These are phyloP conservation scores for Parasitella parasitica DNA, from an alignment of 371 early-diverging fungal species.

Conservation along the genomic window DNA sequence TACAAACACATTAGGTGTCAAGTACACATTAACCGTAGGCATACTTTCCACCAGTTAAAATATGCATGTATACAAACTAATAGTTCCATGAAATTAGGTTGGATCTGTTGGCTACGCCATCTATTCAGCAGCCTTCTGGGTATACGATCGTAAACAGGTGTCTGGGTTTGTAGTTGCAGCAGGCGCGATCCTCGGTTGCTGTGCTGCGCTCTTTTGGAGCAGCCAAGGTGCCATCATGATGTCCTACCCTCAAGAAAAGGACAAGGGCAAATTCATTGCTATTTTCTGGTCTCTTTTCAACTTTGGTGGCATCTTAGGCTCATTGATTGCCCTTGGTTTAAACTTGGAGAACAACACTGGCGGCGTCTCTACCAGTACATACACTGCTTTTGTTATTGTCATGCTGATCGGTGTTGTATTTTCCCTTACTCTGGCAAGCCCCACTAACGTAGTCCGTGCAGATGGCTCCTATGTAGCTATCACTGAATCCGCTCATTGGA, in stretches of 20 bases:
- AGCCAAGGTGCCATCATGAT: constrained; percentile 73
- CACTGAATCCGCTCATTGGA: constrained; percentile 47
- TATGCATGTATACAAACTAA: neutral
- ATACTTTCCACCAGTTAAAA: no score
- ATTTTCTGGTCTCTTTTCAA: constrained; percentile 84
- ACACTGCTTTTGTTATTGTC: constrained; percentile 66
- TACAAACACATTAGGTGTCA: constrained; percentile 60
- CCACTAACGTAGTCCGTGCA: constrained; percentile 54
- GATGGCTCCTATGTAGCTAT: constrained; percentile 66
- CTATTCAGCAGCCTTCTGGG: constrained; percentile 56
- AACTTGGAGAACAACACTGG: constrained; percentile 52
- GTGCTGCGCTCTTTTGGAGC: constrained; percentile 62
- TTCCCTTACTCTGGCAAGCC: constrained; percentile 58
- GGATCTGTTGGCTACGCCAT: constrained; percentile 58
- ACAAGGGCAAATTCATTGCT: constrained; percentile 76
- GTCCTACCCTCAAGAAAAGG: constrained; percentile 65
- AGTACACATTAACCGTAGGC: constrained; percentile 43
- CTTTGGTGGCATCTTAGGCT: constrained; percentile 76
- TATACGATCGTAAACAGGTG: constrained; percentile 45
- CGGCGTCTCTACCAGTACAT: constrained; percentile 58
- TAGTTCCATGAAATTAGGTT: constrained; percentile 25
- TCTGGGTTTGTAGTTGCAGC: constrained; percentile 55
- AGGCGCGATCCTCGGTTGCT: constrained; percentile 67
- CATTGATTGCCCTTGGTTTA: constrained; percentile 64
- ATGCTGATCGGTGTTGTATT: constrained; percentile 62